phyloP scores from a whole-genome alignment of 192 early-diverging fungal species.

The Coemansia erecta region DNA sequence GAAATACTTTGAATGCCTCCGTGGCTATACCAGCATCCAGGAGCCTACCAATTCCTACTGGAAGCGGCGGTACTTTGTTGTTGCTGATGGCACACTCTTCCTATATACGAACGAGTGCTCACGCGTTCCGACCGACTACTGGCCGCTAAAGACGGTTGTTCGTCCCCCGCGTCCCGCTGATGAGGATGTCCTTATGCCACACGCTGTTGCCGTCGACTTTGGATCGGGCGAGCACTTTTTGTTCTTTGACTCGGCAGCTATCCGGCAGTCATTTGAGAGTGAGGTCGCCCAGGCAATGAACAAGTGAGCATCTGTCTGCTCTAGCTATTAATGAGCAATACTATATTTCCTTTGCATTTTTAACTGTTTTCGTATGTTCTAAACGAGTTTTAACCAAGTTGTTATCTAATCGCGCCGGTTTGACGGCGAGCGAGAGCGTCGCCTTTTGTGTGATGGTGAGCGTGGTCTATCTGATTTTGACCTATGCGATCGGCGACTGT shows the following conservation, averaged over 20 bases:
- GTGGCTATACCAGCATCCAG: constrained; percentile 47
- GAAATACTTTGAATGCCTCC: constrained; percentile 36
- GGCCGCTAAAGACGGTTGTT: constrained; percentile 16
- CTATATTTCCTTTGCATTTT: too few relatives aligned
- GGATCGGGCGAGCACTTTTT: constrained; percentile 41
- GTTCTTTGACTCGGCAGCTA: constrained; percentile 34
- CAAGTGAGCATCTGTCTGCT: background rate
- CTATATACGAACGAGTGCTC: constrained; percentile 51
- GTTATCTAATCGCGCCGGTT: too few relatives aligned
- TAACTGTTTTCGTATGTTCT: too few relatives aligned
- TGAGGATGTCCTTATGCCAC: constrained; percentile 43
- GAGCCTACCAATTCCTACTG: constrained; percentile 42
- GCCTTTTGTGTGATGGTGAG: constrained; percentile 1
- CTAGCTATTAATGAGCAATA: too few relatives aligned
- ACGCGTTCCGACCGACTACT: constrained; percentile 30
- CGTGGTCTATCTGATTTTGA: constrained; percentile 1
- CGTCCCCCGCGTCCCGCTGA: constrained; percentile 33
- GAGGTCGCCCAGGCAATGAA: constrained; percentile 22
- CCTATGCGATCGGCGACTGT: constrained; percentile 1
- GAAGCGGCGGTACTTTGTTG: constrained; percentile 50
- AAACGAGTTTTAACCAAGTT: too few relatives aligned
- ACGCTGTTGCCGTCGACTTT: constrained; percentile 40
- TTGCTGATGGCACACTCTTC: constrained; percentile 39
- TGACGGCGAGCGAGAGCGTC: background rate
- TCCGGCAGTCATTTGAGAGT: constrained; percentile 32